Conservation (phyloP, 352 stramenopile genomes). For the Phytophthora cactorum region DNA sequence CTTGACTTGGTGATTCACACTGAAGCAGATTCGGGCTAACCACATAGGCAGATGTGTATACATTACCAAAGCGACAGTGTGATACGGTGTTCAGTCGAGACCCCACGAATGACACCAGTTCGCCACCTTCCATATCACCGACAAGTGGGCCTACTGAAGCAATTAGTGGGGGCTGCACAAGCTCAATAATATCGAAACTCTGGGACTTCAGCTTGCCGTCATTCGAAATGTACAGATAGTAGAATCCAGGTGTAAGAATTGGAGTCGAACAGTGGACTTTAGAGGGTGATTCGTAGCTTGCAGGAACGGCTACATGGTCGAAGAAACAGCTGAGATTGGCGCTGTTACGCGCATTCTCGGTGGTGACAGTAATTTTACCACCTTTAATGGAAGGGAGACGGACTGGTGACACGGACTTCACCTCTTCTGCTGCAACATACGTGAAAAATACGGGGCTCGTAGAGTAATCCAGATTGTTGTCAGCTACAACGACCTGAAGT, state of each 20-base stretch:
- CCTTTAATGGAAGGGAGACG: conserved; percentile 42
- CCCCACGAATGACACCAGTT: conserved; percentile 52
- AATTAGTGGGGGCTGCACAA: conserved; percentile 59
- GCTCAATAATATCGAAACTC: conserved; percentile 44
- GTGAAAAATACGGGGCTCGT: conserved; percentile 41
- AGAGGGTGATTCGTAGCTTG: conserved; percentile 41
- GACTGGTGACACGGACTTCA: conserved; percentile 41
- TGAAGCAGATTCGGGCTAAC: conserved; percentile 32
- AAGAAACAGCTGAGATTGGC: conserved; percentile 69
- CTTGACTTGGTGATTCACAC: conserved; percentile 50
- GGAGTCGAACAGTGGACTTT: conserved; percentile 51
- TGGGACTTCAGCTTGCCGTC: conserved; percentile 52
- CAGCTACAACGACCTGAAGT: conserved; percentile 56
- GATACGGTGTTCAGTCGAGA: conserved; percentile 58
- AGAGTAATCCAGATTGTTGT: conserved; percentile 74
- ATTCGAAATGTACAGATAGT: conserved; percentile 55
- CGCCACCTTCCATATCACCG: conserved; percentile 43
- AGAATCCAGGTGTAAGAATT: conserved; percentile 29
- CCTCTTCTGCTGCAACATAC: conserved; percentile 51
- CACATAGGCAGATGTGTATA: conserved; percentile 35
- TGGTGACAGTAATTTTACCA: conserved; percentile 43
- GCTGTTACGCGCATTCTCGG: conserved; percentile 40
- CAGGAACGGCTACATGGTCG: conserved; percentile 29
- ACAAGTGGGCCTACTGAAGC: conserved; percentile 39
- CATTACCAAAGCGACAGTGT: conserved; percentile 75